Conservation (phyloP, 768 basidiomycete species). For the Mrakia hoshinonis region DNA sequence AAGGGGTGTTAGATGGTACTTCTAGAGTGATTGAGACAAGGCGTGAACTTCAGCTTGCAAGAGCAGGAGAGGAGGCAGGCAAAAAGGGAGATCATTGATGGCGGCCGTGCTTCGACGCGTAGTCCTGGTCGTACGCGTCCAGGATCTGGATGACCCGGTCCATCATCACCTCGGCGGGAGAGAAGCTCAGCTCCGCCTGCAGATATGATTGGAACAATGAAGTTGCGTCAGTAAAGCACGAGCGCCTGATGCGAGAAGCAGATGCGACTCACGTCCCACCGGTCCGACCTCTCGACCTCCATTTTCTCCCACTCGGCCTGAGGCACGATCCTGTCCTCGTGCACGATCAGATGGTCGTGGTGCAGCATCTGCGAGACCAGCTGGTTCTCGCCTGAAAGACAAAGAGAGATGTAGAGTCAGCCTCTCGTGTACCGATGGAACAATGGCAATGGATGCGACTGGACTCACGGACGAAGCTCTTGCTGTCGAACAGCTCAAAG, state of each 20-base stretch:
- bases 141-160: background rate
- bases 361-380: slow-evolving; percentile 33
- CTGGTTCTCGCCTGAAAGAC: slow-evolving; percentile 34
- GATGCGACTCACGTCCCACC: slow-evolving; percentile 30
- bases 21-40: background rate
- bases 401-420: background rate
- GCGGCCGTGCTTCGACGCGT: background rate
- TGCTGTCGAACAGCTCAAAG: slow-evolving; percentile 37
- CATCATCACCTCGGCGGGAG: background rate
- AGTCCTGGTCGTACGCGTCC: background rate
- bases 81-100: background rate
- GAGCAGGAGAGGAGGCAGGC: background rate
- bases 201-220: background rate
- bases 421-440: background rate
- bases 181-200: background rate
- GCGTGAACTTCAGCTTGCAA: background rate
- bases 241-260: background rate
- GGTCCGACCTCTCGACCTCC: slow-evolving; percentile 27
- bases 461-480: slow-evolving; percentile 36
- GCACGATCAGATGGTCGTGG: slow-evolving; percentile 35
- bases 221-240: too few relatives aligned
- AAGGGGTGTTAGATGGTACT: background rate
- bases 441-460: background rate
- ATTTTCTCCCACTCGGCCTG: slow-evolving; percentile 30
- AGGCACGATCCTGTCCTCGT: slow-evolving; percentile 32